Evolutionary conservation across 2,329 filamentous ascomycete species (phyloP), one percentile per base, ranked within the genome.

Genomic region (Fusarium kyushuense): DNA sequence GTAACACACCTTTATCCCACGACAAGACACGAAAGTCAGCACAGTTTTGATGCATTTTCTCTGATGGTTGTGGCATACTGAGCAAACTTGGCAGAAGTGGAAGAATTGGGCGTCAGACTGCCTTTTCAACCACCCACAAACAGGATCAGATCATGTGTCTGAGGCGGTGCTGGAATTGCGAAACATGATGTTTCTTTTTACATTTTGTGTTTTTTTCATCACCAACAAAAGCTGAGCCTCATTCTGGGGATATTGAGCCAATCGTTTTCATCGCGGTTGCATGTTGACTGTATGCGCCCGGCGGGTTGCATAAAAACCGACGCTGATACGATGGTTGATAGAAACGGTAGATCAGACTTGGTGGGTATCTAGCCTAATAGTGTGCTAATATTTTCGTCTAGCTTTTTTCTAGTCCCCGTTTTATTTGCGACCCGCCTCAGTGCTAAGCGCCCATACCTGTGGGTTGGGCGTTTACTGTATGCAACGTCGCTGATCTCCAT

Each of bases 1-100:
- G 2, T 5, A 7, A 46, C 65, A 17, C 1, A 69, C 65, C 21
- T 35, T 66, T 67, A 29, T 67, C 30, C 65, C 65, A 69, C 14
- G 14, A 19, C 6, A 47, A 12, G 1, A 67, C 63, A 9, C 52
- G 19, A 33, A 67, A 63, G 8, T 53, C 17, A 4, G 11, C n/a
- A 3, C 64, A 67, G 0, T 51, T 19, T 10, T 63, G 12, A 16
- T 63, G 64, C 27, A 21, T 40, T 43, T 3, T 30, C 21, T 16
- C 16, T 14, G 32, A 21, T 25, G 41, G n/a, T 27, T 32, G 10
- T 13, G 41, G 4, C 57, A 63, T 63, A 25, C 21, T 27, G 13
- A 17, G 17, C 11, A 35, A 35, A 42, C n/a, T 42, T 41, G 41
- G 19, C n/a, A 10, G 38, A 59, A 40, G 30, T 35, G 32, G 21